These are phyloP conservation scores for Casuarina equisetifolia DNA, from an alignment of 306 rosid species.

Conservation along the genomic window DNA sequence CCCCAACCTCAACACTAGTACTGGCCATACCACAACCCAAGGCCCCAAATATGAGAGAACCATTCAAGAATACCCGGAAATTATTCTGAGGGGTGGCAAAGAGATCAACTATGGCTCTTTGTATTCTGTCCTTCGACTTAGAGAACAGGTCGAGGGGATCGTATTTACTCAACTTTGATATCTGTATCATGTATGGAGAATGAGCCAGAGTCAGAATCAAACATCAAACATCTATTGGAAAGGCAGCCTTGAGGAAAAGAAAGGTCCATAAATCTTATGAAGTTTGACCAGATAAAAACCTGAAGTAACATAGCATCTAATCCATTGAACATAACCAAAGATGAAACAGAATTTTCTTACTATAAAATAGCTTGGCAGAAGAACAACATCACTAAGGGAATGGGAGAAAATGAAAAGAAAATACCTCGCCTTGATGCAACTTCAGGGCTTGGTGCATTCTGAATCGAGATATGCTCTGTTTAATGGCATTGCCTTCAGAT, in stretches of 20 bases:
- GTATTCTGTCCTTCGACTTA: conserved; percentile 72
- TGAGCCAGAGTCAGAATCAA: conserved; percentile 24
- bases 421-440: conserved; percentile 80
- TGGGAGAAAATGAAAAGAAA: not conserved
- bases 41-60: conserved; percentile 80
- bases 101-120: conserved; percentile 75
- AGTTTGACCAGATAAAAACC: not conserved
- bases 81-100: conserved; percentile 88
- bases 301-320: not conserved
- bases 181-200: conserved; percentile 46
- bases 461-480: conserved; percentile 69
- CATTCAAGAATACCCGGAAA: conserved; percentile 84
- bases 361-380: conserved; percentile 10
- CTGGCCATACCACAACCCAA: conserved; percentile 70
- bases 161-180: conserved; percentile 69
- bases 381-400: not conserved
- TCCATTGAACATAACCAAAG: not conserved
- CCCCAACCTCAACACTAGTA: conserved; percentile 49
- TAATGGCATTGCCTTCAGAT: conserved; percentile 62
- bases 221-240: not conserved
- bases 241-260: not conserved
- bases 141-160: conserved; percentile 89
- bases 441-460: conserved; percentile 95
- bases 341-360: not conserved
- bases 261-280: not conserved